Evolutionary conservation across 2,329 filamentous ascomycete species (phyloP).

Genomic region (Talaromyces sp.): DNA sequence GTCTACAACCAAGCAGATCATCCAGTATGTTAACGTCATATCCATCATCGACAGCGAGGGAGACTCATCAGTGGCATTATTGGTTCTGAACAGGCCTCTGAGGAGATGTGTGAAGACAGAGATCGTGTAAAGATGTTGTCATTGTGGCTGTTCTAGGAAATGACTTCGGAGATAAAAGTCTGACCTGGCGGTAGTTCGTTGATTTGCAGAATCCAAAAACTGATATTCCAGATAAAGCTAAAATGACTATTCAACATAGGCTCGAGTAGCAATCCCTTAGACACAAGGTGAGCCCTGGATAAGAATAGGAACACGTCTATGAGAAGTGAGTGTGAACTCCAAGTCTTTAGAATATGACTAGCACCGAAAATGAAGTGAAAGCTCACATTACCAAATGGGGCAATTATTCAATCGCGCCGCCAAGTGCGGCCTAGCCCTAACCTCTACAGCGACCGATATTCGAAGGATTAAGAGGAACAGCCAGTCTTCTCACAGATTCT

Average conservation of each 20-base stretch:
- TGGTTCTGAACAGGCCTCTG: background rate
- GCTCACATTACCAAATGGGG: background rate
- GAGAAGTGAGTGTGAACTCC: background rate
- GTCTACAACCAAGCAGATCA: background rate
- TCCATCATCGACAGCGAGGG: background rate
- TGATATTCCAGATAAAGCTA: background rate
- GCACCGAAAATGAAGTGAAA: background rate
- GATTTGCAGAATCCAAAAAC: background rate
- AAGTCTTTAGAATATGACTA: background rate
- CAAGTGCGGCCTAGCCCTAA: background rate
- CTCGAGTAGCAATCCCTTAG: background rate
- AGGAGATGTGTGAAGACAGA: background rate
- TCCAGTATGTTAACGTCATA: background rate
- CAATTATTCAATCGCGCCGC: background rate
- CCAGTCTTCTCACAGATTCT: background rate
- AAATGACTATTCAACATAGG: background rate
- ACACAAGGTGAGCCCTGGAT: background rate
- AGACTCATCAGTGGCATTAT: conserved; percentile 1
- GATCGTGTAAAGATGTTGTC: background rate
- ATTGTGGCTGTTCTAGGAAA: background rate
- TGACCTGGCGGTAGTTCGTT: background rate
- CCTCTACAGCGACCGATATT: background rate
- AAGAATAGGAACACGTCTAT: background rate
- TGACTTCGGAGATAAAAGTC: background rate
- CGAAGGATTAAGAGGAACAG: background rate